Evolutionary conservation across 768 basidiomycete genomes (phyloP), one percentile per base, ranked within the genome.

Genomic region (Pleurotus salmoneostramineus): DNA sequence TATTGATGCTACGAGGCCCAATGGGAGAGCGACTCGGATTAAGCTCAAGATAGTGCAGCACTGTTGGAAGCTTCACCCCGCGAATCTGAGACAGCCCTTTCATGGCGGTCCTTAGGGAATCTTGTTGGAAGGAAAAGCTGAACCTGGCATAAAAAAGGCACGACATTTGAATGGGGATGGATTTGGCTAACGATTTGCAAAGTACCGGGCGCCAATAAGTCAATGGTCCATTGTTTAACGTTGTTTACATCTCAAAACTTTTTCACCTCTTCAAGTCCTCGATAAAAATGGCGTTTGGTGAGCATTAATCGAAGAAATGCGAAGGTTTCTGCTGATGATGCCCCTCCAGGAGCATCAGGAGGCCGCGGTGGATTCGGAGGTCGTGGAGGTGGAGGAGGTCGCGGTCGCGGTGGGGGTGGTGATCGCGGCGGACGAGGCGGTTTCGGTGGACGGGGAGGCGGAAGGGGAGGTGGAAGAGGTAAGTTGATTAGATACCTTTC

Each of bases 361-460:
- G 85, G 87, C 66, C 86, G 91, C 61, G 91, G 91, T 35, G 87
- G 86, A 63, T 87, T 86, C 72, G 78, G 80, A 56, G 80, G 80
- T 61, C 70, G 82, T 6, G 50, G 76, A 27, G 21, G 79, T 27
- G 50, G 57, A 17, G 72, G 74, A n/a, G 71, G 69, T 12, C 62
- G 72, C 58, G 63, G 68, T 50, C 61, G 62, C 27, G 58, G 57
- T 52, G 69, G 71, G 6, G 72, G 73, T 10, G 71, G 66, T 35
- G 72, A 70, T 52, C 65, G 74, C 47, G 72, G 75, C 5, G 72
- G 76, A 58, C 68, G 68, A 50, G 65, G 44, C 15, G 69, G 32
- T 66, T 62, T 71, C 60, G 71, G 76, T 47, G 74, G 72, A 42
- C 60, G 72, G 11, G 21, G 21, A 27, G 21, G 21, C 21, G 21